Evolutionary conservation across 257 asterid genomes (phyloP).

Genomic region (Gentiana dahurica): DNA sequence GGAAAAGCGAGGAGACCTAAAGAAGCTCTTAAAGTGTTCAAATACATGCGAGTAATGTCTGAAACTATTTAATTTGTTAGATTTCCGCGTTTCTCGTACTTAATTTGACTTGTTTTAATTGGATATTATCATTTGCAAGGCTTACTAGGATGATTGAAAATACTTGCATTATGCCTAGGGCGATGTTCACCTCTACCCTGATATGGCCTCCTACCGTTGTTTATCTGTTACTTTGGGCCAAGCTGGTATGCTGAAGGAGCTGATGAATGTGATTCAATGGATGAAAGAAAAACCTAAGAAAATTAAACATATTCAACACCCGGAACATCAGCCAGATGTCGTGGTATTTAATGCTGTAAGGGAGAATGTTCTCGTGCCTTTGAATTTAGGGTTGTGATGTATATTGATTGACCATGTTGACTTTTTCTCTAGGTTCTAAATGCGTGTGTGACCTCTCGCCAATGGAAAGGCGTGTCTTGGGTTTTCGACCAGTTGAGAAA

Average conservation of each 20-base stretch:
- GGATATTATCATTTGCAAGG: not conserved
- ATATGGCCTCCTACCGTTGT: constrained; percentile 89
- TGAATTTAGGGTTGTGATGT: constrained; percentile 4
- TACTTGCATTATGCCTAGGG: constrained; percentile 35
- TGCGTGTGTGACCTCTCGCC: constrained; percentile 78
- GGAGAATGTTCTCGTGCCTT: not conserved
- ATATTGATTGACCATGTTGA: constrained; percentile 8
- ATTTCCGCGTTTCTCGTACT: not conserved
- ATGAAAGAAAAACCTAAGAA: constrained; percentile 76
- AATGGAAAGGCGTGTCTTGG: constrained; percentile 97
- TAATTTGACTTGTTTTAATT: constrained; percentile 8
- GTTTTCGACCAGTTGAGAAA: constrained; percentile 86
- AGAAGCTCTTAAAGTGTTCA: constrained; percentile 77
- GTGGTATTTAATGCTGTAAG: constrained; percentile 88
- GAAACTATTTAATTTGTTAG: not conserved
- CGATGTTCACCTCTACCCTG: constrained; percentile 70
- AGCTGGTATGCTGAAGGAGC: constrained; percentile 77
- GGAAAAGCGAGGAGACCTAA: constrained; percentile 61
- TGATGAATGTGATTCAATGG: constrained; percentile 52
- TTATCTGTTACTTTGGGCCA: constrained; percentile 83
- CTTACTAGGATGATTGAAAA: not conserved
- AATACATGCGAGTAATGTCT: constrained; percentile 68
- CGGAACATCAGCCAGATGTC: constrained; percentile 78
- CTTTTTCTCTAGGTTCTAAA: constrained; percentile 56
- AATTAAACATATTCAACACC: constrained; percentile 44